Base-by-base conservation (phyloP, 495 filamentous ascomycete species). In the Tuber indicum region DNA sequence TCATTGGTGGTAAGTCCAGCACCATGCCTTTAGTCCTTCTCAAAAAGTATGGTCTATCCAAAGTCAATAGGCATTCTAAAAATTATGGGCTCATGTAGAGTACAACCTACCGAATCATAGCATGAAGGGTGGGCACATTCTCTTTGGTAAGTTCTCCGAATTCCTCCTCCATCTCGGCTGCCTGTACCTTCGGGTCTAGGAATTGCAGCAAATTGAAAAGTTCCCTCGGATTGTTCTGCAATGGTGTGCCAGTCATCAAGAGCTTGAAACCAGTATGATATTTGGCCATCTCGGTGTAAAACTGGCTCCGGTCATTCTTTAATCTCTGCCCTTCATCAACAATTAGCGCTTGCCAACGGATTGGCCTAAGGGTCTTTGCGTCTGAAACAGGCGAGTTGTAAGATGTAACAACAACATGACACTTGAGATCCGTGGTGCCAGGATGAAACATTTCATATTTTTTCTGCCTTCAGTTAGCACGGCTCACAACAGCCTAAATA, bases 241-340 rank as follows among this genome's bases (percentile, higher is more conserved):
- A 85, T 0, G 96, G 96, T 0, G 96, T 99, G 1, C 88, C 93
- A 0, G 96, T 98, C 39, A 99, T 86, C 17, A 99, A 87, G 39
- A 96, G 86, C 75, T 93, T 92, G 82, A 93, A 97, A 0, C 90
- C 90, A 49, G 92, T 89, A 36, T 91, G 92, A 79, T 97, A 88
- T 12, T 87, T 85, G 39, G 85, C 88, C 19, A 99, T 87, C 6
- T 91, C 89, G 71, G 86, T 87, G 84, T 98, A 98, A 6, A 98
- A 90, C 16, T 89, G 86, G 66, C 91, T 94, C 81, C 91, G 90
- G 80, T 98, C 94, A 77, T 96, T 98, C 84, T 99, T 99, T 71
- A 99, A 86, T 7, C 96, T 90, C 81, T 99, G 96, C 19, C 96
- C 96, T 86, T 99, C 96, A 81, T 99, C 96, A 17, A 98, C 93